phyloP scores from a whole-genome alignment of 2,329 filamentous ascomycete species.

The Paracamarosporium sp. region DNA sequence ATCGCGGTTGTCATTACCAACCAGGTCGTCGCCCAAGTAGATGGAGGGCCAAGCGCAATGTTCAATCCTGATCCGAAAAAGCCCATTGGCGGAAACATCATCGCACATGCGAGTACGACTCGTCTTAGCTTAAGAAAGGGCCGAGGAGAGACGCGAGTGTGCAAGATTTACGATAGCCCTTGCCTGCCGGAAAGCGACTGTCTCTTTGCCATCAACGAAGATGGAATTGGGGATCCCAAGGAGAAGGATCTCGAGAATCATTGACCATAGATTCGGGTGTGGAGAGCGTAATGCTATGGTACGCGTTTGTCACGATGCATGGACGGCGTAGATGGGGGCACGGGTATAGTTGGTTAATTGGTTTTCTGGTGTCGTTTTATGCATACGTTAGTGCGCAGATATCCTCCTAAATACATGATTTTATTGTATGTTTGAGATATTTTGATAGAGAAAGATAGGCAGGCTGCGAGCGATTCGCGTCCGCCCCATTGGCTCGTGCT shows the following conservation, averaged over 20 bases:
- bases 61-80: conserved; percentile 99
- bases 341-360: conserved; percentile 14
- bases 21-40: conserved; percentile 97
- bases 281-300: background rate
- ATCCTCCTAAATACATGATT: conserved; percentile 8
- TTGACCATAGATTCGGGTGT: conserved; percentile 32
- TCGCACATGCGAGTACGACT: conserved; percentile 96
- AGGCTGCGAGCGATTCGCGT: background rate
- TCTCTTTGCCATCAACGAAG: conserved; percentile 94
- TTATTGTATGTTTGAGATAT: too few species aligned
- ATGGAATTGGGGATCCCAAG: conserved; percentile 93
- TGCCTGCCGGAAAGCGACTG: conserved; percentile 97
- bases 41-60: conserved; percentile 95
- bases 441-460: background rate
- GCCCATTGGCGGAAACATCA: conserved; percentile 98
- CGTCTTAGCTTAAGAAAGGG: conserved; percentile 95
- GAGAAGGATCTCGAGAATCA: conserved; percentile 96
- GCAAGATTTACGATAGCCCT: conserved; percentile 99
- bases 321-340: conserved; percentile 15
- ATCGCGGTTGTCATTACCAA: conserved; percentile 99
- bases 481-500: conserved; percentile 10
- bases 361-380: conserved; percentile 6
- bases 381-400: conserved; percentile 7
- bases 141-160: conserved; percentile 91
- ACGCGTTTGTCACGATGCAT: conserved; percentile 17